These are phyloP conservation scores for Coelastrella sp. DNA, from an alignment of 139 green algal genomes.

Conservation along the genomic window DNA sequence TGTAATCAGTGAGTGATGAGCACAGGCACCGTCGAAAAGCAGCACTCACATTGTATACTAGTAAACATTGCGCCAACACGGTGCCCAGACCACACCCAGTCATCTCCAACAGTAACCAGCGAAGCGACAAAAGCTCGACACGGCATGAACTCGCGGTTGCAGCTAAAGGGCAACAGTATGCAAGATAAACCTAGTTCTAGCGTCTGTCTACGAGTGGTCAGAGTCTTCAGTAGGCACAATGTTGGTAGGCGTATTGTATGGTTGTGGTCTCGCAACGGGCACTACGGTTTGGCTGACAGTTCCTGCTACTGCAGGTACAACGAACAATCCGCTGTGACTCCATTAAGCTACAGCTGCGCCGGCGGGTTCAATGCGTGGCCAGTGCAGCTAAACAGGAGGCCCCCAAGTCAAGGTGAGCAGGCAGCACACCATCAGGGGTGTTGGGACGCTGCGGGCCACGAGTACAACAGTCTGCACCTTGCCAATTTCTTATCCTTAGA, in stretches of 20 bases:
- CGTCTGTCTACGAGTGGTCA: no score
- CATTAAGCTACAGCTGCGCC: neutral
- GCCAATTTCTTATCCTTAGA: no score
- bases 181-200: no score
- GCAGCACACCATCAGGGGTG: neutral
- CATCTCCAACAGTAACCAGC: no score
- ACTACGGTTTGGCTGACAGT: neutral
- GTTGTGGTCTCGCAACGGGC: neutral
- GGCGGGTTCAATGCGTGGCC: neutral
- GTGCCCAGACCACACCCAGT: no score
- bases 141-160: no score
- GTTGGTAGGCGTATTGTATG: neutral
- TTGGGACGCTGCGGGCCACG: neutral
- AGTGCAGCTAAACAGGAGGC: neutral
- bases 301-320: neutral
- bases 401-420: neutral
- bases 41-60: no score
- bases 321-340: neutral
- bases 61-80: no score
- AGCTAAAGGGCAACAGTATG: no score
- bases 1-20: neutral
- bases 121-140: no score
- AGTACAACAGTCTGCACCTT: no score
- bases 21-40: neutral
- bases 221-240: neutral